phyloP scores from a whole-genome alignment of 176 grass and related monocot species.

The Areca catechu region DNA sequence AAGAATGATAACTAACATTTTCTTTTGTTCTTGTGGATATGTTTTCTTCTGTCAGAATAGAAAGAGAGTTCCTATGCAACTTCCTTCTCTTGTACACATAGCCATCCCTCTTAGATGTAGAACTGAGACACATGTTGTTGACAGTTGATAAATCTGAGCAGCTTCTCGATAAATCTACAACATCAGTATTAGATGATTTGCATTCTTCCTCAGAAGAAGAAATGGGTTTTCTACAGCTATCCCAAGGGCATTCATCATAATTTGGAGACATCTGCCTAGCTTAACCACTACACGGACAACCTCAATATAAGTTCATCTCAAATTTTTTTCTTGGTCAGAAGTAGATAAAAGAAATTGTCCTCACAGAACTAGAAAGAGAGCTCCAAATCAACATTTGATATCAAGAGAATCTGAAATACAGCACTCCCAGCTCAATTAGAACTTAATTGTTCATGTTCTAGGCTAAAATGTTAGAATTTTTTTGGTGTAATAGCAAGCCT shows the following conservation, averaged over 20 bases:
- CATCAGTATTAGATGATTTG: slow-evolving; percentile 13
- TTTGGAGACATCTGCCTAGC: slow-evolving; percentile 31
- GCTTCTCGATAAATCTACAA: slow-evolving; percentile 22
- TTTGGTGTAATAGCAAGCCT: no score
- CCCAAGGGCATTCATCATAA: slow-evolving; percentile 15
- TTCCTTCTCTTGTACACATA: slow-evolving; percentile 47
- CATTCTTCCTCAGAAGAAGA: slow-evolving; percentile 26
- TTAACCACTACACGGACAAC: slow-evolving; percentile 8
- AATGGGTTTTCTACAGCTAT: slow-evolving; percentile 23
- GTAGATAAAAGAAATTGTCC: no score
- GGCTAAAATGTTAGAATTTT: no score
- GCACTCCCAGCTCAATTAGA: neutral
- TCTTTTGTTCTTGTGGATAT: neutral
- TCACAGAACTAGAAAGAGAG: no score
- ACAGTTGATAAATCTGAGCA: slow-evolving; percentile 3
- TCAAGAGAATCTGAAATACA: neutral
- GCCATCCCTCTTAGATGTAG: slow-evolving; percentile 22
- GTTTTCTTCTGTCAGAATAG: slow-evolving; percentile 24
- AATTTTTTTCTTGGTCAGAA: neutral
- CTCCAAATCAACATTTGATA: neutral
- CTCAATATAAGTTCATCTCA: neutral
- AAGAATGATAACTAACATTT: slow-evolving; percentile 8
- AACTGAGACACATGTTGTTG: slow-evolving; percentile 6
- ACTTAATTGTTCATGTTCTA: neutral
- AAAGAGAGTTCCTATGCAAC: slow-evolving; percentile 21